A percentile compares a stretch with the other conserved stretches of the same genome.
These are phyloP conservation scores for Termitomyces sp. DNA, from an alignment of 768 basidiomycete species.

Conservation along the genomic window DNA sequence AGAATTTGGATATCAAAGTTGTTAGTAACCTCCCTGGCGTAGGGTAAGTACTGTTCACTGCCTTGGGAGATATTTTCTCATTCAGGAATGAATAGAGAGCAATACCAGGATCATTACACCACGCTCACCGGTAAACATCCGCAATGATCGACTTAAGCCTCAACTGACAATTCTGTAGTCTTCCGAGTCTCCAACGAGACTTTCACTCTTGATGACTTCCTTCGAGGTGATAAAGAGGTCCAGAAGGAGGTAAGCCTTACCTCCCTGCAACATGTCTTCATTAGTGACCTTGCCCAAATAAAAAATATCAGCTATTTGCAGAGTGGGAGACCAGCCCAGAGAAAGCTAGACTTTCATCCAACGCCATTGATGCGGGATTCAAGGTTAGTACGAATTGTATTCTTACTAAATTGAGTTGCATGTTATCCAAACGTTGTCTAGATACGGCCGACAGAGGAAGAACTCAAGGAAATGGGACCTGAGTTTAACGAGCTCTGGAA, in stretches of 20 bases:
- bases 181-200: constrained; percentile 65
- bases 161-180: constrained; percentile 27
- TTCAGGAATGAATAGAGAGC: constrained; percentile 34
- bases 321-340: constrained; percentile 66
- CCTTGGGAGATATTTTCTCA: neutral
- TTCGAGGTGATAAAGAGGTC: constrained; percentile 56
- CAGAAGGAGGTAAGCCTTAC: constrained; percentile 42
- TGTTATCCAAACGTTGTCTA: constrained; percentile 12
- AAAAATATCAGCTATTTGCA: constrained; percentile 38
- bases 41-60: constrained; percentile 34
- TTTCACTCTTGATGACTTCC: constrained; percentile 60
- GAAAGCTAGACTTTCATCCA: constrained; percentile 63
- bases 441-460: constrained; percentile 66
- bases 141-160: neutral
- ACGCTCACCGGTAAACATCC: constrained; percentile 48
- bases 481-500: constrained; percentile 68
- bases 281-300: neutral
- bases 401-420: neutral
- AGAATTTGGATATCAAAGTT: constrained; percentile 52
- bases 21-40: constrained; percentile 69
- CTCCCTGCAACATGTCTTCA: neutral
- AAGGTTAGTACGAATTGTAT: constrained; percentile 32
- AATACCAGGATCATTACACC: constrained; percentile 74
- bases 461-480: constrained; percentile 74
- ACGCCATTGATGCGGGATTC: constrained; percentile 72